These are phyloP conservation scores for Fusarium siculi DNA, from an alignment of 2,329 filamentous ascomycete genomes.

Conservation along the genomic window DNA sequence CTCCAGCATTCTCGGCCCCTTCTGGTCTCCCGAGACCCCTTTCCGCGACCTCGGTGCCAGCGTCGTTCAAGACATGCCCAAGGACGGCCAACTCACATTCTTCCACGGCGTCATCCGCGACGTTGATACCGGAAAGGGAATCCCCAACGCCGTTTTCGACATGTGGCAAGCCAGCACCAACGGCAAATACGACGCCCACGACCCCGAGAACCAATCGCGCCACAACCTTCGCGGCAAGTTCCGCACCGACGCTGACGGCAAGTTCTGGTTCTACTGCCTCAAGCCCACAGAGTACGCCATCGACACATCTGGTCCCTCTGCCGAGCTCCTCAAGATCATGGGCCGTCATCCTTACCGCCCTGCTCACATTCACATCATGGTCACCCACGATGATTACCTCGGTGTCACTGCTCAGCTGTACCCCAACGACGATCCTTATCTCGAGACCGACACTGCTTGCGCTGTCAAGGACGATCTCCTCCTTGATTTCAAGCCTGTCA, in stretches of 20 bases:
- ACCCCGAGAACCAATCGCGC: constrained; percentile 74
- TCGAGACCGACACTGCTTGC: constrained; percentile 61
- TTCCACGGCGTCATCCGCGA: constrained; percentile 78
- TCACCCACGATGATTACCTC: constrained; percentile 73
- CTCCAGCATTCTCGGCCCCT: constrained; percentile 79
- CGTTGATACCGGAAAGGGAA: constrained; percentile 72
- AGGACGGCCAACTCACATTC: constrained; percentile 68
- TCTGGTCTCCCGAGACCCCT: constrained; percentile 80
- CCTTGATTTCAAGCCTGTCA: constrained; percentile 60
- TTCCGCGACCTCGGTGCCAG: constrained; percentile 74
- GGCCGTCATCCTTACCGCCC: constrained; percentile 61
- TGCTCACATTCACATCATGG: constrained; percentile 64
- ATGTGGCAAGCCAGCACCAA: constrained; percentile 83
- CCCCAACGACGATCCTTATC: constrained; percentile 73
- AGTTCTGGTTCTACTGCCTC: constrained; percentile 80
- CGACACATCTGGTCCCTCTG: constrained; percentile 68
- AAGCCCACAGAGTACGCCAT: constrained; percentile 79
- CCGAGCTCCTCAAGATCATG: constrained; percentile 56
- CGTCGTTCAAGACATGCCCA: constrained; percentile 71
- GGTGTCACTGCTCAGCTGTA: constrained; percentile 82
- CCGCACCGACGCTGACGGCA: constrained; percentile 74
- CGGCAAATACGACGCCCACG: constrained; percentile 81
- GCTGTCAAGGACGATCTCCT: constrained; percentile 65
- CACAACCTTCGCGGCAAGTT: constrained; percentile 85
- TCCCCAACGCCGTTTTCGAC: constrained; percentile 76